Conservation (phyloP, 805 yeast genomes). For the Alloascoidea africana region DNA sequence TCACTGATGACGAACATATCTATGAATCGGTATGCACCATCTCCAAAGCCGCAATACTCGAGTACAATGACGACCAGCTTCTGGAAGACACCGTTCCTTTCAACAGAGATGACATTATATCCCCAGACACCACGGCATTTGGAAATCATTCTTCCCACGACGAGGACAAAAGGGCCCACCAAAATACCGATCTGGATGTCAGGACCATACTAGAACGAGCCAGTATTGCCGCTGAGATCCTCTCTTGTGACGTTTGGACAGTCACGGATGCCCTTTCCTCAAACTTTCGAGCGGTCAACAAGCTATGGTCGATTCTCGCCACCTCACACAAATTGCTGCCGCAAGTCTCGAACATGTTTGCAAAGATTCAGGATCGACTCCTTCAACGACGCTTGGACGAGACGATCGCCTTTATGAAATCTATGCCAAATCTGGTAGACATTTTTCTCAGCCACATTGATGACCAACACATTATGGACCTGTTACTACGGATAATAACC, state of each 20-base stretch:
- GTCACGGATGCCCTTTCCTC: slow-evolving; percentile 39
- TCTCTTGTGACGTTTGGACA: slow-evolving; percentile 47
- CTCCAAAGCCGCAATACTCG: background rate
- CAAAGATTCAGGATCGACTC: background rate
- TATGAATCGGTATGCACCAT: background rate
- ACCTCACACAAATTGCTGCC: background rate
- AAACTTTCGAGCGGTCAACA: slow-evolving; percentile 10
- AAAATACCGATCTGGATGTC: background rate
- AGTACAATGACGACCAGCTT: background rate
- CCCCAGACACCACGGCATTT: too few relatives aligned
- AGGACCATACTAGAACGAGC: slow-evolving; percentile 10
- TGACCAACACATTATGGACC: slow-evolving; percentile 46
- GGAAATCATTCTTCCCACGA: too few relatives aligned
- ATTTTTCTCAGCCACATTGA: slow-evolving; percentile 37
- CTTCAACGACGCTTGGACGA: background rate
- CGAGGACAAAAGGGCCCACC: too few relatives aligned
- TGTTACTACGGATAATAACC: slow-evolving; percentile 36
- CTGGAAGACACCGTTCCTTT: too few relatives aligned
- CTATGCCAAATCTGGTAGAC: slow-evolving; percentile 24
- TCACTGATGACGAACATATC: background rate
- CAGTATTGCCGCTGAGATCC: slow-evolving; percentile 36
- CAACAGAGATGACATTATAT: background rate
- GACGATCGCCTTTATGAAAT: background rate
- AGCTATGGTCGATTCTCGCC: background rate
- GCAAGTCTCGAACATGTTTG: background rate